Conservation (phyloP, 805 yeast species). For the Cyberlindnera saturnus region DNA sequence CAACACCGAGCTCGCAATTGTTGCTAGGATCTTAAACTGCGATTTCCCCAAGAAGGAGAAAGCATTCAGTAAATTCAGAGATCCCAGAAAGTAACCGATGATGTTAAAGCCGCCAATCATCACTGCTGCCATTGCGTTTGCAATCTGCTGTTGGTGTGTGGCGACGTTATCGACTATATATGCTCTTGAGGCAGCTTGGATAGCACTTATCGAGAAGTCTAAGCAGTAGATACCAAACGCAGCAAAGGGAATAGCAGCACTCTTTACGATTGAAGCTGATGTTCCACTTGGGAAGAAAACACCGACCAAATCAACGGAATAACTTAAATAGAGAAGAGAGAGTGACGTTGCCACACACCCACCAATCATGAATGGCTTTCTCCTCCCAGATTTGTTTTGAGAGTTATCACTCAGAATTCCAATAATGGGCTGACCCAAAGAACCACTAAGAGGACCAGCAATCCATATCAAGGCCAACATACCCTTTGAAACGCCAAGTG, state of each 20-base stretch:
- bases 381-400: constrained; percentile 38
- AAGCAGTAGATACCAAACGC: constrained; percentile 45
- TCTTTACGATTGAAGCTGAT: constrained; percentile 21
- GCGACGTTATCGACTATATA: constrained; percentile 57
- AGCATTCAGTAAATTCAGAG: constrained; percentile 34
- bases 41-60: constrained; percentile 38
- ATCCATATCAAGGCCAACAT: constrained; percentile 55
- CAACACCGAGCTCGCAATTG: constrained; percentile 36
- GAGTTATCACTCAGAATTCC: constrained; percentile 54
- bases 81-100: constrained; percentile 48
- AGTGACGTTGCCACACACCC: constrained; percentile 43
- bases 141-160: constrained; percentile 47
- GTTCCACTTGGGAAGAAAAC: constrained; percentile 24
- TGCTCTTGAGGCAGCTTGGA: constrained; percentile 58
- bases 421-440: constrained; percentile 57
- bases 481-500: constrained; percentile 55
- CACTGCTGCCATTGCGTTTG: constrained; percentile 64
- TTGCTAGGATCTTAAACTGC: constrained; percentile 46
- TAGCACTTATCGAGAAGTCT: constrained; percentile 52
- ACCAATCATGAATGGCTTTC: constrained; percentile 52
- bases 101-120: constrained; percentile 58
- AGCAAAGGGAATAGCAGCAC: constrained; percentile 41
- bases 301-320: constrained; percentile 37
- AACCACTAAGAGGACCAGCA: constrained; percentile 61
- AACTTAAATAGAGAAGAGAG: constrained; percentile 39